These are phyloP conservation scores for Aspergillus avenaceus DNA, from an alignment of 495 filamentous ascomycete genomes.

Conservation along the genomic window DNA sequence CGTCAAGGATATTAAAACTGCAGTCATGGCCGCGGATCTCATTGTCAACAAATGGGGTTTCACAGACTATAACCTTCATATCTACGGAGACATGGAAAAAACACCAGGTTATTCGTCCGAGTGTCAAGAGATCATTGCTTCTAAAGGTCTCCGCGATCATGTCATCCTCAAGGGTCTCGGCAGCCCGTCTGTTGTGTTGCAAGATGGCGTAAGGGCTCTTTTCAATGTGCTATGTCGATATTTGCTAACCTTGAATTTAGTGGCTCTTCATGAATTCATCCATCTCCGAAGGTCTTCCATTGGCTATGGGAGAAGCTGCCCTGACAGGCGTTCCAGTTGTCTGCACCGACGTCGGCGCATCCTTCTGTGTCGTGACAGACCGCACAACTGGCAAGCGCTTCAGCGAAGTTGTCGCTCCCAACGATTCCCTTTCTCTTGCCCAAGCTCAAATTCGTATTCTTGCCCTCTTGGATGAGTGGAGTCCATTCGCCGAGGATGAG, in stretches of 20 bases:
- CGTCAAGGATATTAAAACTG: conserved; percentile 63
- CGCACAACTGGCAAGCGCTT: conserved; percentile 51
- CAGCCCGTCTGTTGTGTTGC: conserved; percentile 53
- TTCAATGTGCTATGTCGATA: too few species aligned
- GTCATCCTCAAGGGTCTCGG: conserved; percentile 53
- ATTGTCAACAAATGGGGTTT: conserved; percentile 66
- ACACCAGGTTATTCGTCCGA: conserved; percentile 56
- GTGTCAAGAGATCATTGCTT: conserved; percentile 58
- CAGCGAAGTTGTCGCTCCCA: conserved; percentile 60
- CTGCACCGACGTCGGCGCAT: conserved; percentile 62
- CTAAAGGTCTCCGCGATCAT: conserved; percentile 50
- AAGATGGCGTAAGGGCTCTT: conserved; percentile 43
- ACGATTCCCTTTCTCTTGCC: conserved; percentile 55
- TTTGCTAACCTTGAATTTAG: too few species aligned
- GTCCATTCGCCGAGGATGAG: conserved; percentile 47
- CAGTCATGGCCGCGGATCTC: conserved; percentile 58
- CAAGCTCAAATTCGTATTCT: conserved; percentile 59
- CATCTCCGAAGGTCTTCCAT: conserved; percentile 60
- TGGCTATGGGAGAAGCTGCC: conserved; percentile 63
- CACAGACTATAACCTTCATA: conserved; percentile 57
- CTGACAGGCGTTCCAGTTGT: conserved; percentile 61
- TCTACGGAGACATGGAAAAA: conserved; percentile 60
- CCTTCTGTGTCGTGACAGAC: conserved; percentile 58
- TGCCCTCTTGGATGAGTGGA: conserved; percentile 58
- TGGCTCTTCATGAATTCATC: conserved; percentile 69